Percentiles rank a stretch among this genome's conserved stretches.
These are phyloP conservation scores for Aspergillus tubingensis DNA, from an alignment of 2,329 filamentous ascomycete genomes.

Conservation along the genomic window DNA sequence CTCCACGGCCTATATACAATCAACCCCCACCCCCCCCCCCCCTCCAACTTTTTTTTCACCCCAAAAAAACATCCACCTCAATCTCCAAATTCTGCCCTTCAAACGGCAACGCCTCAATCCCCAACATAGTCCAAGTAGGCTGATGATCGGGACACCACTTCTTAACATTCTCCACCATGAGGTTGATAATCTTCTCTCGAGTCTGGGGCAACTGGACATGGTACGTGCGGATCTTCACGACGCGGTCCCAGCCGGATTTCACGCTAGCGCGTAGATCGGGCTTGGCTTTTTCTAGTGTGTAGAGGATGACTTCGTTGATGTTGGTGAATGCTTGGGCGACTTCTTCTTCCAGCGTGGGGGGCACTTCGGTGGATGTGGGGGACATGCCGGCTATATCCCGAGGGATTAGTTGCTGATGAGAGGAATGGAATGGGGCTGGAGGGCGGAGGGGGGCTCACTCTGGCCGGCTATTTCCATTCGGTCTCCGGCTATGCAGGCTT, in stretches of 20 bases:
- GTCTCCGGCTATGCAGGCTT: constrained; percentile 7
- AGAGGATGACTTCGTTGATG: constrained; percentile 9
- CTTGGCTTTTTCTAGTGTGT: neutral
- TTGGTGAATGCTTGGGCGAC: constrained; percentile 6
- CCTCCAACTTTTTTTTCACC: neutral
- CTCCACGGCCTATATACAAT: too few species aligned
- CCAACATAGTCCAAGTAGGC: constrained; percentile 5
- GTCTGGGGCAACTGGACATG: neutral
- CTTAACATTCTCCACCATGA: constrained; percentile 3
- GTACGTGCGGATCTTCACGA: constrained; percentile 6
- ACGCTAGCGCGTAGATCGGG: neutral
- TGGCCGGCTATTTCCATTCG: constrained; percentile 7
- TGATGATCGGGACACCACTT: constrained; percentile 6
- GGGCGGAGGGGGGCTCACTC: too few species aligned
- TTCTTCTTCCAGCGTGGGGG: constrained; percentile 1
- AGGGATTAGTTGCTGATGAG: too few species aligned
- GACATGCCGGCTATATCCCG: constrained; percentile 8
- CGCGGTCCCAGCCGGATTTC: neutral
- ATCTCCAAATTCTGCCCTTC: constrained; percentile 8
- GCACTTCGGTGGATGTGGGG: neutral
- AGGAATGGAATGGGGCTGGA: neutral
- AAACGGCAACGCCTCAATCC: constrained; percentile 8
- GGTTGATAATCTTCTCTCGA: neutral
- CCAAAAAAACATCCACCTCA: constrained; percentile 1
- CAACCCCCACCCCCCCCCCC: too few species aligned